Conservation (phyloP, 208 protist species). For the Acanthamoeba healyi region DNA sequence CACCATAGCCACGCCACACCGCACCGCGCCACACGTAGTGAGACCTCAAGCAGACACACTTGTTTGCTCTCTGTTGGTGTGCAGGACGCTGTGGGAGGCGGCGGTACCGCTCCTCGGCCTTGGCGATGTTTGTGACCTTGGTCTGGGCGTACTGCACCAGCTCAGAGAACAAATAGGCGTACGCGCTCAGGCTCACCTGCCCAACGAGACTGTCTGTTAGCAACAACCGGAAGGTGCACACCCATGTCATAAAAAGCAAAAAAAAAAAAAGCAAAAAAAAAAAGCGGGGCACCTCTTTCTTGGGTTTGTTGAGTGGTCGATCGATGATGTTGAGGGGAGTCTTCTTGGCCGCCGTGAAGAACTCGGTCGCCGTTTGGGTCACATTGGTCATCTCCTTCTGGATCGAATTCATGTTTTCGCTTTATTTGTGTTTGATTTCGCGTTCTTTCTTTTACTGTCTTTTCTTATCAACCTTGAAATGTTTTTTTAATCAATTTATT, state of each 20-base stretch:
- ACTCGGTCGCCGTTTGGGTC: conserved; percentile 43
- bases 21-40: too few species aligned
- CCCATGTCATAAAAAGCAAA: neutral
- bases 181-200: conserved; percentile 86
- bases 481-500: neutral
- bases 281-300: conserved; percentile 71
- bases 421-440: neutral
- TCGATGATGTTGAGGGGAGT: conserved; percentile 82
- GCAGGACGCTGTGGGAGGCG: too few species aligned
- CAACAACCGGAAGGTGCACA: neutral
- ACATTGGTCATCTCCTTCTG: conserved; percentile 30
- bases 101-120: conserved; percentile 85
- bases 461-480: too few species aligned
- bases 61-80: too few species aligned
- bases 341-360: conserved; percentile 25
- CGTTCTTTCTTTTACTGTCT: neutral
- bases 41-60: too few species aligned
- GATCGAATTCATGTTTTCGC: neutral
- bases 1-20: neutral
- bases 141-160: conserved; percentile 89
- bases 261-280: neutral
- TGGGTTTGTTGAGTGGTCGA: conserved; percentile 83
- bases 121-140: conserved; percentile 82
- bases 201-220: neutral
- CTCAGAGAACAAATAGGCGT: conserved; percentile 91